phyloP scores from a whole-genome alignment of 768 basidiomycete genomes.

The Melanogaster broomeanus region DNA sequence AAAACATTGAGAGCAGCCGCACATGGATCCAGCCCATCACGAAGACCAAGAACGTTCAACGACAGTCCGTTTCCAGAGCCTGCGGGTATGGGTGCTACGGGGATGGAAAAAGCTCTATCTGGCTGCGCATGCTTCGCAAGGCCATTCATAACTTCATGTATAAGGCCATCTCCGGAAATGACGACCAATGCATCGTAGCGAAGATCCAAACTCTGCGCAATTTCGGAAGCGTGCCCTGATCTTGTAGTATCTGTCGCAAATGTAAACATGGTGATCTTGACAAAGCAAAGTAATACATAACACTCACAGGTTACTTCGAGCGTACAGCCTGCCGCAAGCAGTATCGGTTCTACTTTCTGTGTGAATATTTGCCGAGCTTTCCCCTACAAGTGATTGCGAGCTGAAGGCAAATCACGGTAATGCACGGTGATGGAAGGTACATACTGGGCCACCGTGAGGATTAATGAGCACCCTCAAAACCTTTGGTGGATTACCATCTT shows the following conservation, averaged over 20 bases:
- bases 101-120: slow-evolving; percentile 60
- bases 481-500: slow-evolving; percentile 56
- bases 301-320: slow-evolving; percentile 64
- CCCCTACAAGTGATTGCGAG: slow-evolving; percentile 45
- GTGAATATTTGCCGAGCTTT: slow-evolving; percentile 56
- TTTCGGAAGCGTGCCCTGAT: slow-evolving; percentile 63
- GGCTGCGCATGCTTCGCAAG: slow-evolving; percentile 67
- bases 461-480: slow-evolving; percentile 74
- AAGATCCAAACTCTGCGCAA: slow-evolving; percentile 56
- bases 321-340: slow-evolving; percentile 63
- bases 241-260: slow-evolving; percentile 57
- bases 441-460: slow-evolving; percentile 75
- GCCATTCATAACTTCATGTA: slow-evolving; percentile 86
- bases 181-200: slow-evolving; percentile 71
- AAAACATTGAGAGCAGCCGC: slow-evolving; percentile 76
- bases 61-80: slow-evolving; percentile 81
- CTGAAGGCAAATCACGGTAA: neutral
- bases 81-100: slow-evolving; percentile 77
- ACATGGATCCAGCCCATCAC: slow-evolving; percentile 72
- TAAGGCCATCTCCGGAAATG: slow-evolving; percentile 82
- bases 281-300: neutral
- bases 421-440: slow-evolving; percentile 23
- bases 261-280: neutral
- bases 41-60: slow-evolving; percentile 66
- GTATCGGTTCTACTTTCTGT: slow-evolving; percentile 67